Percentiles rank a stretch among this genome's conserved stretches.
phyloP scores from a whole-genome alignment of 2,329 filamentous ascomycete species.

The Ramichloridium luteum region DNA sequence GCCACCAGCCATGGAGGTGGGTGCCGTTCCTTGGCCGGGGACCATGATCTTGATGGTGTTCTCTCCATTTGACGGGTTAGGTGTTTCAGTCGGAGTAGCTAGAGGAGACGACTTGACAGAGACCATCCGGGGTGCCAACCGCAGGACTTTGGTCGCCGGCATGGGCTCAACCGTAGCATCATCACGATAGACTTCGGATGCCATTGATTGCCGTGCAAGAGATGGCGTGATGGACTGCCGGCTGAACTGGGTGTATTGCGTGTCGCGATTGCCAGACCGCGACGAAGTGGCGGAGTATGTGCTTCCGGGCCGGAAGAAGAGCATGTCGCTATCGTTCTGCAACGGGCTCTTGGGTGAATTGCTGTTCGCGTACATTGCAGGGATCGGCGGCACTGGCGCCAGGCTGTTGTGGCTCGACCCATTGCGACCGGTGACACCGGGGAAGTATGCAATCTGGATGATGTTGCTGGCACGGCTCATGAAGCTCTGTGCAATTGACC shows the following conservation, averaged over 20 bases:
- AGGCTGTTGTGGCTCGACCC: conserved; percentile 42
- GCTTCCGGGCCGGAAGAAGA: conserved; percentile 91
- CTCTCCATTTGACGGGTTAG: conserved; percentile 4
- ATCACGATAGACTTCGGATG: conserved; percentile 87
- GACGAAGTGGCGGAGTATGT: conserved; percentile 68
- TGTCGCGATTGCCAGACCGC: conserved; percentile 22
- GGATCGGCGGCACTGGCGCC: conserved; percentile 88
- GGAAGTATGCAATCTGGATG: conserved; percentile 98
- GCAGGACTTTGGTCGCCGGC: conserved; percentile 74
- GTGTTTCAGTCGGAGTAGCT: conserved; percentile 9
- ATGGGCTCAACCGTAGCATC: conserved; percentile 69
- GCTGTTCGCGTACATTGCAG: conserved; percentile 39
- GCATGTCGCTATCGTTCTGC: conserved; percentile 52
- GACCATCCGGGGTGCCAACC: conserved; percentile 82
- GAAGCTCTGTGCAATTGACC: conserved; percentile 86
- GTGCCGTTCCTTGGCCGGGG: conserved; percentile 5
- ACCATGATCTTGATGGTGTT: conserved; percentile 7
- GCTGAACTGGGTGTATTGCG: conserved; percentile 28
- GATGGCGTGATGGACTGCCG: conserved; percentile 39
- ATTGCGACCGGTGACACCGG: conserved; percentile 76
- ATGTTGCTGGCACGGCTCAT: conserved; percentile 95
- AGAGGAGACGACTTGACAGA: conserved; percentile 54
- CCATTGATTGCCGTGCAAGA: conserved; percentile 49
- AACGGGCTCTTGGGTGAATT: conserved; percentile 46
- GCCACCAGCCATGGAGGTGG: conserved; percentile 20